Conservation (phyloP, 2,329 filamentous ascomycete species). For the Fusarium anguioides region DNA sequence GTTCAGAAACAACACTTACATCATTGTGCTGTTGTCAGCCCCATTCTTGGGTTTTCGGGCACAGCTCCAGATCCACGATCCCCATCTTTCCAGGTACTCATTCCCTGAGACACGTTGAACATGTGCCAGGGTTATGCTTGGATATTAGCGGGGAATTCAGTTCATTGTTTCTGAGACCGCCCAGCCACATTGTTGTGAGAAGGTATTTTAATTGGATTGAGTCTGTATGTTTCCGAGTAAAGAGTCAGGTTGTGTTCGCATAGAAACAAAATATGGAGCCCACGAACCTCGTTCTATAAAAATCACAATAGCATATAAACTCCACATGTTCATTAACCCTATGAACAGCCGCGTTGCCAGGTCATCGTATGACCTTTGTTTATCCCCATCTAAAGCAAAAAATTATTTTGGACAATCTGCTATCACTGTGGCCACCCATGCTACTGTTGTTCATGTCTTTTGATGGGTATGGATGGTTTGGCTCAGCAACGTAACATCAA, state of each 20-base stretch:
- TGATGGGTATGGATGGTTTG: not conserved
- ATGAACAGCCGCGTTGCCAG: not conserved
- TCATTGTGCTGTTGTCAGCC: conserved; percentile 1
- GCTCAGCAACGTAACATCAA: not conserved
- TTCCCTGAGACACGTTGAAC: conserved; percentile 11
- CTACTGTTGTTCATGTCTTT: not conserved
- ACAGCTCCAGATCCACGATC: conserved; percentile 17
- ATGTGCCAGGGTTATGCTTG: conserved; percentile 11
- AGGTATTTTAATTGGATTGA: not conserved
- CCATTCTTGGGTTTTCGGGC: not conserved
- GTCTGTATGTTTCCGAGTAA: not conserved
- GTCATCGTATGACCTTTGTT: not conserved
- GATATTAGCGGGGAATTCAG: conserved; percentile 9
- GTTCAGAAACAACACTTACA: not conserved
- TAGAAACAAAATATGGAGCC: not conserved
- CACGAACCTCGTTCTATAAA: not conserved
- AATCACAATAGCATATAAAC: not conserved
- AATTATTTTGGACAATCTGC: not conserved
- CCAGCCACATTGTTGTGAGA: not conserved
- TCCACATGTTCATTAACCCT: not conserved
- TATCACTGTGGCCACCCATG: not conserved
- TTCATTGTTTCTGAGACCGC: not conserved
- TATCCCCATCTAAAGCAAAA: not conserved
- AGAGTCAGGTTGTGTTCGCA: not conserved
- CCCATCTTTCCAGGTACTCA: conserved; percentile 29